A percentile compares a stretch with the other conserved stretches of the same genome.
These are phyloP conservation scores for Cinnamomum chago DNA, from an alignment of 164 flowering plant genomes.

Conservation along the genomic window DNA sequence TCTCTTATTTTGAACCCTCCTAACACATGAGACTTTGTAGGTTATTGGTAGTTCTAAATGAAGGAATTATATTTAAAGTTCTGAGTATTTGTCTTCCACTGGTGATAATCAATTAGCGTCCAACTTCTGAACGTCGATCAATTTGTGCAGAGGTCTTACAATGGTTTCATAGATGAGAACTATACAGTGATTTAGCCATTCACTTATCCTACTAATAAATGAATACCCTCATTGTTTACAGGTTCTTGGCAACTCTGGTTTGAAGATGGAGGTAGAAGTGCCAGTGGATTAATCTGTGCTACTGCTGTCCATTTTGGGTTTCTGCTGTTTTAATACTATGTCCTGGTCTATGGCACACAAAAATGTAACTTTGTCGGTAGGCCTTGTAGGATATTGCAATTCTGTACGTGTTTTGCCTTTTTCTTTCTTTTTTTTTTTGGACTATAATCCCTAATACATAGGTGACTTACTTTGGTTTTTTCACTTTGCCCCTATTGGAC, in stretches of 20 bases:
- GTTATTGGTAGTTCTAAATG: too few relatives aligned
- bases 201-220: not conserved
- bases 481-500: too few relatives aligned
- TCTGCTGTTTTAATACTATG: not conserved
- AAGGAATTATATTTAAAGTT: not conserved
- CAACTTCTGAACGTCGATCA: not conserved
- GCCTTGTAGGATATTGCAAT: not conserved
- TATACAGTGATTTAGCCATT: not conserved
- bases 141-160: not conserved
- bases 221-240: constrained; percentile 16
- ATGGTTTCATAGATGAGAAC: not conserved
- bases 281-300: constrained; percentile 34
- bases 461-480: not conserved
- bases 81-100: not conserved
- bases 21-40: too few relatives aligned
- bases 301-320: not conserved
- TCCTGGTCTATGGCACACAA: not conserved
- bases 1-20: too few relatives aligned
- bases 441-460: not conserved
- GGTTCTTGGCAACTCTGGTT: constrained; percentile 38
- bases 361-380: not conserved
- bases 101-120: not conserved
- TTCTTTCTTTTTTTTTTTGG: too few relatives aligned
- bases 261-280: constrained; percentile 58
- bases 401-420: too few relatives aligned